Percentiles rank a stretch among this genome's conserved stretches.
Evolutionary conservation across 1,284 basidiomycete genomes (phyloP).

Genomic region (Papiliotrema laurentii): DNA sequence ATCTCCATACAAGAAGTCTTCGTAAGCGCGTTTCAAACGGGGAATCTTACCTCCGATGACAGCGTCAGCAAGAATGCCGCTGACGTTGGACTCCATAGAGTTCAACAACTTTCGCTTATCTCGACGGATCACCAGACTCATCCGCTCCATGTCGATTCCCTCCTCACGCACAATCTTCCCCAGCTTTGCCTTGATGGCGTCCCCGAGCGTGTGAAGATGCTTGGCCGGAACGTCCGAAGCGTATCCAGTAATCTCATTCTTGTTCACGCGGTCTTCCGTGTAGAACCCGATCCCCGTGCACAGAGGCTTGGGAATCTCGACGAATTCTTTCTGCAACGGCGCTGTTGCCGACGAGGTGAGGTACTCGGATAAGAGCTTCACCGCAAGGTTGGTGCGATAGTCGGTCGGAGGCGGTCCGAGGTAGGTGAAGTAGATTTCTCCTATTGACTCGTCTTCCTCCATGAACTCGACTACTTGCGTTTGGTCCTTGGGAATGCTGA

Average conservation of each 20-base stretch:
- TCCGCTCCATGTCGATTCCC: slow-evolving; percentile 87
- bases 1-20: slow-evolving; percentile 83
- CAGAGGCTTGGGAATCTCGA: slow-evolving; percentile 86
- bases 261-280: slow-evolving; percentile 70
- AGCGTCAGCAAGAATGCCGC: slow-evolving; percentile 46
- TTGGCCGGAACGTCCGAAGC: slow-evolving; percentile 80
- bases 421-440: slow-evolving; percentile 77
- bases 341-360: slow-evolving; percentile 84
- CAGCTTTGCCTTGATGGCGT: slow-evolving; percentile 67
- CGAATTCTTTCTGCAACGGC: slow-evolving; percentile 86
- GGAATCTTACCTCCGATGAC: slow-evolving; percentile 56
- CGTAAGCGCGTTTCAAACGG: neutral
- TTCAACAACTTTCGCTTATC: slow-evolving; percentile 69
- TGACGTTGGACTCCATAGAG: slow-evolving; percentile 42
- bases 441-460: slow-evolving; percentile 94
- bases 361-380: slow-evolving; percentile 83
- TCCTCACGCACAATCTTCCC: slow-evolving; percentile 61
- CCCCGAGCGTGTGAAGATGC: slow-evolving; percentile 67
- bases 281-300: slow-evolving; percentile 84
- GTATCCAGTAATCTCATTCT: slow-evolving; percentile 69
- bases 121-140: slow-evolving; percentile 79
- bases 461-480: slow-evolving; percentile 79
- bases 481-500: slow-evolving; percentile 56
- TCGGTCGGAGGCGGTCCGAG: slow-evolving; percentile 71
- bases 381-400: slow-evolving; percentile 73